These are phyloP conservation scores for Proliferodiscus dingleyae DNA, from an alignment of 2,329 filamentous ascomycete species.

Conservation along the genomic window DNA sequence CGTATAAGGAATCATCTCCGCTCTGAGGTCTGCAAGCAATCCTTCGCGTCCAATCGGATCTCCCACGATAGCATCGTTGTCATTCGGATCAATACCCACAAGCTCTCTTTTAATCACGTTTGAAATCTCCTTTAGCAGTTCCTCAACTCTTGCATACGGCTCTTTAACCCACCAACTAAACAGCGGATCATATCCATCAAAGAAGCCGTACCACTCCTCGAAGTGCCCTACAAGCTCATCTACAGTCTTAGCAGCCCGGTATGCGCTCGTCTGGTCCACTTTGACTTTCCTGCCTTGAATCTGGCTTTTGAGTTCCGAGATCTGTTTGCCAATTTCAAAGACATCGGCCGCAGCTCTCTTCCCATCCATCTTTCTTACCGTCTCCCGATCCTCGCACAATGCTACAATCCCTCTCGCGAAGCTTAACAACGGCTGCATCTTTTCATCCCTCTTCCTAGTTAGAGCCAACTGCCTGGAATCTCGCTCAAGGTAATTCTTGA, in stretches of 20 bases:
- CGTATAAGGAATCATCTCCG: conserved; percentile 54
- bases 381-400: conserved; percentile 45
- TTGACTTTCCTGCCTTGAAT: conserved; percentile 34
- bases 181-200: conserved; percentile 49
- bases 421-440: conserved; percentile 38
- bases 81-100: conserved; percentile 39
- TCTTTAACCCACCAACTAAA: conserved; percentile 53
- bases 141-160: conserved; percentile 39
- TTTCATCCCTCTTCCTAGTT: conserved; percentile 34
- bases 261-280: conserved; percentile 39
- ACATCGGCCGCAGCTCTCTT: conserved; percentile 41
- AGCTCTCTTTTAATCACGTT: conserved; percentile 38
- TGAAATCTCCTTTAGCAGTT: conserved; percentile 34
- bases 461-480: conserved; percentile 35
- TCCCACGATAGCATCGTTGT: conserved; percentile 49
- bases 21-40: conserved; percentile 46
- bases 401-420: conserved; percentile 39
- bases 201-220: conserved; percentile 46
- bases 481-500: conserved; percentile 41
- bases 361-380: conserved; percentile 39
- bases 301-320: conserved; percentile 31
- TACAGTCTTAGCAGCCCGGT: conserved; percentile 42
- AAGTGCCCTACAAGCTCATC: conserved; percentile 38
- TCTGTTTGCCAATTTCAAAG: conserved; percentile 31
- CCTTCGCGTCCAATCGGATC: conserved; percentile 51